Evolutionary conservation across 2,329 filamentous ascomycete species (phyloP).

Genomic region (Phialophora chinensis): DNA sequence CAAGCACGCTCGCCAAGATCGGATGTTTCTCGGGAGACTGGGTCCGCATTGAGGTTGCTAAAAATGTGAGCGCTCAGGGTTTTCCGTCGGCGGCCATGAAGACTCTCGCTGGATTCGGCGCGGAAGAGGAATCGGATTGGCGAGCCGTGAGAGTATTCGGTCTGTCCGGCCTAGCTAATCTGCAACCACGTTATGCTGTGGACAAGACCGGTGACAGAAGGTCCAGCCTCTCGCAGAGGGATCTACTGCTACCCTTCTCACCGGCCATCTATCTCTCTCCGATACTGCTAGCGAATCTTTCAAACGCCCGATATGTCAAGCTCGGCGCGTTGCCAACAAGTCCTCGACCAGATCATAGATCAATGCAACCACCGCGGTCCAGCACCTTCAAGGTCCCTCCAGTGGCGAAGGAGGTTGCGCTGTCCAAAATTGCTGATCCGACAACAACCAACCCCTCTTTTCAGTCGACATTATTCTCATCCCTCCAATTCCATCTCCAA

Average conservation of each 20-base stretch:
- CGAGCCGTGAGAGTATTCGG: conserved; percentile 88
- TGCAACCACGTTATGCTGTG: conserved; percentile 63
- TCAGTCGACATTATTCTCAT: conserved; percentile 84
- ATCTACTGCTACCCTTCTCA: conserved; percentile 51
- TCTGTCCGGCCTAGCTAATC: conserved; percentile 68
- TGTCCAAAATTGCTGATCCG: conserved; percentile 88
- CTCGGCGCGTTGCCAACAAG: conserved; percentile 65
- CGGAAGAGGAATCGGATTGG: conserved; percentile 72
- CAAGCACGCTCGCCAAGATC: conserved; percentile 81
- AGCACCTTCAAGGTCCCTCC: conserved; percentile 57
- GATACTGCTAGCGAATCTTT: conserved; percentile 83
- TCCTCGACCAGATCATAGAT: conserved; percentile 33
- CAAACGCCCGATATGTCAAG: conserved; percentile 76
- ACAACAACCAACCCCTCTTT: conserved; percentile 83
- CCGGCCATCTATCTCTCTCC: conserved; percentile 81
- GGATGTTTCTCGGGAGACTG: conserved; percentile 98
- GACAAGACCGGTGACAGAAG: conserved; percentile 57
- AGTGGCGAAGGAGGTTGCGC: conserved; percentile 76
- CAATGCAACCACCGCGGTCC: conserved; percentile 26
- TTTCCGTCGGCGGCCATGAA: conserved; percentile 36
- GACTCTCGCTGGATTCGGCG: conserved; percentile 36
- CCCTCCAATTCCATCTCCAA: conserved; percentile 87
- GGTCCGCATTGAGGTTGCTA: conserved; percentile 80
- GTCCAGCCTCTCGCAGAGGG: conserved; percentile 60
- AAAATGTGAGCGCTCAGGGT: conserved; percentile 61